Evolutionary conservation across 169 alveolate species (phyloP), one percentile per base, ranked within the genome.

Genomic region (Cystoisospora suis): DNA sequence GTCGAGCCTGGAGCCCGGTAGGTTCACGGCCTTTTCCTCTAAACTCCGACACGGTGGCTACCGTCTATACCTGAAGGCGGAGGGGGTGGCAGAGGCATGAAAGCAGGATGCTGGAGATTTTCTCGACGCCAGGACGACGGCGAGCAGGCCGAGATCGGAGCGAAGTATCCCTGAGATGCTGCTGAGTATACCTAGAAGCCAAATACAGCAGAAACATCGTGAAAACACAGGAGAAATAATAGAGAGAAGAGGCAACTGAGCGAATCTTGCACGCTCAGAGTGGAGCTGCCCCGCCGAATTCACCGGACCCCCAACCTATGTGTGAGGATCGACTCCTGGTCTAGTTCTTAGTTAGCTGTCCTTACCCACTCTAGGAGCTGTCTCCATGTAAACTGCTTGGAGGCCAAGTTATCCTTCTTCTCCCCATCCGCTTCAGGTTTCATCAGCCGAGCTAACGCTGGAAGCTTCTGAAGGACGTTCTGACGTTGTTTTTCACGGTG

Each of bases 51-150:
- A n/a, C n/a, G n/a, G n/a, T n/a, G n/a, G n/a, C n/a, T n/a, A n/a
- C n/a, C n/a, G n/a, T n/a, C n/a, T n/a, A n/a, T n/a, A n/a, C n/a
- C n/a, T n/a, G n/a, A n/a, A n/a, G n/a, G 45, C 40, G 77, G 77
- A 27, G 34, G 44, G 42, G 44, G 1, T 32, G 77, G 34, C 3
- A 65, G 36, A 27, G 77, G 77, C 42, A 32, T 65, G 77, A 65
- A 65, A 44, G 44, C 77, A 2, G 77, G 77, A 65, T 65, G 45
- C 27, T 20, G 38, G 27, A 65, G 77, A n/a, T 32, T 36, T 36
- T 44, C 77, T 2, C 77, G 77, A n/a, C 34, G 77, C 77, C 77
- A 65, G 42, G 77, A 65, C 6, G 77, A 23, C 12, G 77, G 77
- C 36, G 77, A 65, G 0, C 45, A 4, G 77, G 77, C 77, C 9